Conservation (phyloP, 2,329 filamentous ascomycete species). For the Scortechinia acanthostroma region DNA sequence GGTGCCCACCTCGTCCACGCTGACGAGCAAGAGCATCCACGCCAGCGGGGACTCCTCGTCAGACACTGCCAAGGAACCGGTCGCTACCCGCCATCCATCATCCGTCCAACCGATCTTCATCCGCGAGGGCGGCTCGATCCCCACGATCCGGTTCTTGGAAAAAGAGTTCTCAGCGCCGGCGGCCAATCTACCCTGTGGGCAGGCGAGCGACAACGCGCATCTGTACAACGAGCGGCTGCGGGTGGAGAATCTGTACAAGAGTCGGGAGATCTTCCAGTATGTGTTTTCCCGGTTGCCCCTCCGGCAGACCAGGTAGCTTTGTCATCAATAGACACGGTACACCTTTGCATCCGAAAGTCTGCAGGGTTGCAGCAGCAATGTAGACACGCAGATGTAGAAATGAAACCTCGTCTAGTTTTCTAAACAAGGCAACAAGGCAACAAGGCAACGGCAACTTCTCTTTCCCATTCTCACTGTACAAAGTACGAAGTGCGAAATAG, state of each 20-base stretch:
- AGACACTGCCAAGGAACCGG: constrained; percentile 10
- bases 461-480: no score
- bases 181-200: constrained; percentile 86
- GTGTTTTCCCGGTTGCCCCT: constrained; percentile 70
- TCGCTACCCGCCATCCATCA: constrained; percentile 18
- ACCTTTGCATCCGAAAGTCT: no score
- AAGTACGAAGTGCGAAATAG: no score
- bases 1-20: neutral
- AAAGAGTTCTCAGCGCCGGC: constrained; percentile 89
- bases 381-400: no score
- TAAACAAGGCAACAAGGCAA: no score
- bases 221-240: constrained; percentile 90
- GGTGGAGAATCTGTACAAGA: constrained; percentile 81
- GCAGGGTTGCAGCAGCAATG: no score
- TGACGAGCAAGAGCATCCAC: neutral
- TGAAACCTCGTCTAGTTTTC: no score
- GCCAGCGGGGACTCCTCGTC: neutral
- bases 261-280: constrained; percentile 80
- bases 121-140: constrained; percentile 89
- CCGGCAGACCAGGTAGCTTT: no score
- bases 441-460: no score
- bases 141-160: constrained; percentile 85
- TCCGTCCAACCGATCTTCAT: constrained; percentile 75
- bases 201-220: constrained; percentile 89
- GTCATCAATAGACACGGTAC: no score